Evolutionary conservation across 2,329 filamentous ascomycete species (phyloP).

Genomic region (Stemphylium lycopersici): DNA sequence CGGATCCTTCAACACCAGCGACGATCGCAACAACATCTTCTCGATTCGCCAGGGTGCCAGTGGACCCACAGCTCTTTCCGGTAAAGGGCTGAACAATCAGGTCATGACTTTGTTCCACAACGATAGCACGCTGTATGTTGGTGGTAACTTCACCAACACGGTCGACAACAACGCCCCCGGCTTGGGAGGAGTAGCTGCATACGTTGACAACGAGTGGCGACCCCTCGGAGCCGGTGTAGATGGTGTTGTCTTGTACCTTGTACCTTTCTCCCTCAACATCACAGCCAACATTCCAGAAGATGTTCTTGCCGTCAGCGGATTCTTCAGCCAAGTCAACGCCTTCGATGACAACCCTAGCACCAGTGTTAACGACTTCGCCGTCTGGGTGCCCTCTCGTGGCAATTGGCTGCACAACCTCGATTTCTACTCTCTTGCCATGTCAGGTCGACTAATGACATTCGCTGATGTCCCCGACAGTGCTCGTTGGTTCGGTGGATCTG

Average conservation of each 20-base stretch:
- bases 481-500: constrained; percentile 80
- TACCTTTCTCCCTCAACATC: constrained; percentile 79
- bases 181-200: constrained; percentile 77
- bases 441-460: constrained; percentile 74
- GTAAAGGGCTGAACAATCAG: constrained; percentile 78
- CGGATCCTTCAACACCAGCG: constrained; percentile 76
- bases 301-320: constrained; percentile 79
- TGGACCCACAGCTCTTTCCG: constrained; percentile 66
- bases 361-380: constrained; percentile 75
- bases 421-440: constrained; percentile 67
- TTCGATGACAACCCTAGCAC: constrained; percentile 69
- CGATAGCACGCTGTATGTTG: constrained; percentile 70
- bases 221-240: constrained; percentile 85
- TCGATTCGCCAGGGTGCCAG: constrained; percentile 64
- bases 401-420: constrained; percentile 87
- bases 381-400: constrained; percentile 85
- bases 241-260: constrained; percentile 75
- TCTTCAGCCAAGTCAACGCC: constrained; percentile 74
- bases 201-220: constrained; percentile 72
- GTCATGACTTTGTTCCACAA: constrained; percentile 76
- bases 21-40: constrained; percentile 74
- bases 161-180: constrained; percentile 65
- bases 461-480: constrained; percentile 66
- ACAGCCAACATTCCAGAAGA: constrained; percentile 71
- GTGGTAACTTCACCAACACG: constrained; percentile 82